Conservation (phyloP, 1,139 yeast genomes). For the Nakaseomyces bracarensis region DNA sequence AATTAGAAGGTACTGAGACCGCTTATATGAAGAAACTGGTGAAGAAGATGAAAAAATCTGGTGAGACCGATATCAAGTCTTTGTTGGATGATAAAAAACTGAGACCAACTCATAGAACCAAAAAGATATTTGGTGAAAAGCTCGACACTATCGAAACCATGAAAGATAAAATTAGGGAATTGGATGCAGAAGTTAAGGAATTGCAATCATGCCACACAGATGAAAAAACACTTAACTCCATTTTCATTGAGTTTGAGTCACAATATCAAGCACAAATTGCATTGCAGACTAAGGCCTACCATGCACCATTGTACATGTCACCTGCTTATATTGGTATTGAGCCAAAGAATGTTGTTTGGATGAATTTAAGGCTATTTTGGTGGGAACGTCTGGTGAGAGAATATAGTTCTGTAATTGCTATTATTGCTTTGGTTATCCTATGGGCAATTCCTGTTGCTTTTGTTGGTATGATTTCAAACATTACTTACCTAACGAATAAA, state of each 20-base stretch:
- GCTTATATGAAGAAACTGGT: slow-evolving; percentile 49
- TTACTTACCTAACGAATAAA: slow-evolving; percentile 52
- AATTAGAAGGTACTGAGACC: slow-evolving; percentile 57
- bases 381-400: slow-evolving; percentile 47
- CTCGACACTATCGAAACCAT: slow-evolving; percentile 41
- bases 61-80: slow-evolving; percentile 29
- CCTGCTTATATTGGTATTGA: slow-evolving; percentile 51
- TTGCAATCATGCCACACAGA: slow-evolving; percentile 27
- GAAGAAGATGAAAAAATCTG: slow-evolving; percentile 44
- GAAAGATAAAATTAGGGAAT: slow-evolving; percentile 1
- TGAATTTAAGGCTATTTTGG: slow-evolving; percentile 52
- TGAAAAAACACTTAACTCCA: slow-evolving; percentile 48
- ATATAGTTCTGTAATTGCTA: slow-evolving; percentile 44
- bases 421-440: slow-evolving; percentile 52
- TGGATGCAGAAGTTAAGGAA: slow-evolving; percentile 20
- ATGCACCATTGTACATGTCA: slow-evolving; percentile 29
- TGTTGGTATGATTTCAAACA: slow-evolving; percentile 70
- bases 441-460: slow-evolving; percentile 91
- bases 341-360: slow-evolving; percentile 60
- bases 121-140: slow-evolving; percentile 38
- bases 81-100: slow-evolving; percentile 48
- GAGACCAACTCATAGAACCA: slow-evolving; percentile 49
- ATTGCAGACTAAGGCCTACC: slow-evolving; percentile 48
- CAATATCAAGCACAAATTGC: slow-evolving; percentile 60
- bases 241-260: slow-evolving; percentile 61